Evolutionary conservation across 2,329 filamentous ascomycete genomes (phyloP).

Genomic region (Hirsutella minnesotensis): DNA sequence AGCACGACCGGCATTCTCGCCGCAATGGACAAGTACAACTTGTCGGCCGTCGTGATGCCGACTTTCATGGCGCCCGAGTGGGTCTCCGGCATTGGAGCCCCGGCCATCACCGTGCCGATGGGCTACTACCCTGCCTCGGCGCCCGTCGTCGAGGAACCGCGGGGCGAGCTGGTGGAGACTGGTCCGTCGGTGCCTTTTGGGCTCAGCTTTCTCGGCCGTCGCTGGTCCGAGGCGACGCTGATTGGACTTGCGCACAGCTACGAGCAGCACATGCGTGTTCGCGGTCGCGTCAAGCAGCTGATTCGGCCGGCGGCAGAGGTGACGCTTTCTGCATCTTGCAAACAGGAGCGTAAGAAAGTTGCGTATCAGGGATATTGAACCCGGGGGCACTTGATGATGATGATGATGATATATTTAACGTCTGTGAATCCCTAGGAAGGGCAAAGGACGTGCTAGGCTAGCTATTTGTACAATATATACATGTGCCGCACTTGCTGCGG

Average conservation of each 20-base stretch:
- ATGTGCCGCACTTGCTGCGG: too few species aligned
- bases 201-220: conserved; percentile 44
- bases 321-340: too few species aligned
- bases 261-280: conserved; percentile 38
- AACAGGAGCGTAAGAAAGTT: too few species aligned
- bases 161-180: neutral
- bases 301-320: neutral
- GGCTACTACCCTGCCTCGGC: conserved; percentile 4
- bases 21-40: conserved; percentile 37
- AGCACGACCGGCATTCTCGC: conserved; percentile 49
- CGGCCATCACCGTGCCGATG: conserved; percentile 47
- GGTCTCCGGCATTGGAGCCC: conserved; percentile 18
- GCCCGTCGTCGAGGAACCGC: neutral
- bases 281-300: conserved; percentile 3
- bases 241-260: conserved; percentile 55
- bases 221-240: conserved; percentile 43
- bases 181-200: conserved; percentile 30
- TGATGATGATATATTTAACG: too few species aligned
- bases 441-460: too few species aligned
- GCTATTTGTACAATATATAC: too few species aligned
- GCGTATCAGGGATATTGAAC: too few species aligned
- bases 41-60: conserved; percentile 50
- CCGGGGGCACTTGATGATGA: too few species aligned
- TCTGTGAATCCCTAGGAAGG: too few species aligned
- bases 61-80: conserved; percentile 19